Percentiles rank a stretch among this genome's conserved stretches.
Evolutionary conservation across 805 yeast genomes (phyloP).

Genomic region (Vanderwaltozyma yarrowii): DNA sequence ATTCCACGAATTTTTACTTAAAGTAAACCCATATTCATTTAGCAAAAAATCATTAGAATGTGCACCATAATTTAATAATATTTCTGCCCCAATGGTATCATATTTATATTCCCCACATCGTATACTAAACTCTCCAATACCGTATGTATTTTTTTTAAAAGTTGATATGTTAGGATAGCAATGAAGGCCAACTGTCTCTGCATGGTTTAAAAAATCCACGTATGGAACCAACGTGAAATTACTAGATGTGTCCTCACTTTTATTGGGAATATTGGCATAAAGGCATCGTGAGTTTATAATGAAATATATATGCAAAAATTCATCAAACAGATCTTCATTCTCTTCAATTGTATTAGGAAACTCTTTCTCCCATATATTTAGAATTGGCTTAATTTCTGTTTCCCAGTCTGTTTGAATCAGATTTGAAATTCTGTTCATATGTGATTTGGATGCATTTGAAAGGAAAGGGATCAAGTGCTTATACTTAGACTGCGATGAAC

Average conservation of each 20-base stretch:
- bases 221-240: conserved; percentile 87
- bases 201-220: conserved; percentile 82
- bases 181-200: conserved; percentile 35
- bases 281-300: conserved; percentile 88
- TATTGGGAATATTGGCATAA: conserved; percentile 57
- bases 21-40: conserved; percentile 78
- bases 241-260: conserved; percentile 35
- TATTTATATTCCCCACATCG: conserved; percentile 16
- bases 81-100: conserved; percentile 36
- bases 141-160: conserved; percentile 12
- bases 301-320: conserved; percentile 66
- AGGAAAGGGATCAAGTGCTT: conserved; percentile 28
- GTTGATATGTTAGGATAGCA: conserved; percentile 39
- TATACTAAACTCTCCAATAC: conserved; percentile 23
- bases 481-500: conserved; percentile 19
- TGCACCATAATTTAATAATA: conserved; percentile 75
- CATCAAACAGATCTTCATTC: conserved; percentile 10
- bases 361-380: conserved; percentile 12
- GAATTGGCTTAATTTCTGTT: conserved; percentile 22
- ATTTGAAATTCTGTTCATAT: conserved; percentile 32
- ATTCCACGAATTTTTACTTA: conserved; percentile 54
- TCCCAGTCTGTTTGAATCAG: conserved; percentile 39
- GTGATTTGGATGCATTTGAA: conserved; percentile 35
- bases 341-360: not conserved
- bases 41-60: conserved; percentile 76